Conservation (phyloP, 495 filamentous ascomycete species). For the Copromyces sp. region DNA sequence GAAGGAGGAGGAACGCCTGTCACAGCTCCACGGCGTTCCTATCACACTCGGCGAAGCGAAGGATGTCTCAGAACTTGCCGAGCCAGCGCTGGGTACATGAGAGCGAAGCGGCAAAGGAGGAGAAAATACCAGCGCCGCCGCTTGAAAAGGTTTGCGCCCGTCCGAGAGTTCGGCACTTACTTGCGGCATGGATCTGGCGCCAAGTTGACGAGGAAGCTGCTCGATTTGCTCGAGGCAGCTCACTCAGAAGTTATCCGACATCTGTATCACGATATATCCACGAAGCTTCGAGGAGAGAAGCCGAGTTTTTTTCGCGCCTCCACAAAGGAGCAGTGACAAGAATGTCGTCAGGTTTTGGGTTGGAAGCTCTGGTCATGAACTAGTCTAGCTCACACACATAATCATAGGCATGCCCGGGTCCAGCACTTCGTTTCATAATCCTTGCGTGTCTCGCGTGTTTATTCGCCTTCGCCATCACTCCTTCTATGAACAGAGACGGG, state of each 20-base stretch:
- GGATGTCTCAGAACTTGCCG: not conserved
- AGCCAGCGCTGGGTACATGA: slow-evolving; percentile 22
- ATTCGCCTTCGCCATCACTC: not conserved
- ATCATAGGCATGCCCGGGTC: not conserved
- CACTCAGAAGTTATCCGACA: not conserved
- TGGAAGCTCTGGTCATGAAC: not conserved
- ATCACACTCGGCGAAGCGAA: not conserved
- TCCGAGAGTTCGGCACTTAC: not conserved
- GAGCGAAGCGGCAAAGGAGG: not conserved
- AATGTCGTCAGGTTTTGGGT: not conserved
- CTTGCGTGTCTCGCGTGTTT: not conserved
- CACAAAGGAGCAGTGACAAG: not conserved
- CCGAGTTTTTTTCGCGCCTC: not conserved
- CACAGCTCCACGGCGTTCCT: slow-evolving; percentile 19
- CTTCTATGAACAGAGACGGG: not conserved
- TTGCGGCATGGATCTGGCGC: not conserved
- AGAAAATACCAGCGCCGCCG: slow-evolving; percentile 9
- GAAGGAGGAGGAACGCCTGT: slow-evolving; percentile 51
- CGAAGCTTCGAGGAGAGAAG: not conserved
- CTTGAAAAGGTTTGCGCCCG: not conserved
- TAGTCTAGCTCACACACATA: not conserved
- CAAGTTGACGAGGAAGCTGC: not conserved
- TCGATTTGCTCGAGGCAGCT: not conserved
- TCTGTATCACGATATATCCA: not conserved
- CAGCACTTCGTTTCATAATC: not conserved